Evolutionary conservation across 73 alveolate species (phyloP), one percentile per base, ranked within the genome.

Genomic region (Paramecium sonneborni): DNA sequence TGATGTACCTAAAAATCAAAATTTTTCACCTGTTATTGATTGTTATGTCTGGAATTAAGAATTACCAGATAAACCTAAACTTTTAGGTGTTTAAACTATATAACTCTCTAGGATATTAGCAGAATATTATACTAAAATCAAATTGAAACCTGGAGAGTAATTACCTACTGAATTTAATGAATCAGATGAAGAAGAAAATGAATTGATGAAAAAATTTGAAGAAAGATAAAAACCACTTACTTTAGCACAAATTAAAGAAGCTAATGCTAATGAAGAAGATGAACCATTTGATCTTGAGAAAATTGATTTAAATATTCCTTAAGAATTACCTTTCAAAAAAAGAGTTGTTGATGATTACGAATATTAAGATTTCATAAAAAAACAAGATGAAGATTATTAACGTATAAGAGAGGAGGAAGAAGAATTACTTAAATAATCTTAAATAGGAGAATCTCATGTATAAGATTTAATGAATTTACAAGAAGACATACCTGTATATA

Each of bases 311-410:
- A 46, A 38, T 39, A 44, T 79, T 79, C 90, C 90, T 5, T 41
- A 41, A 41, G 90, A 79, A 79, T 79, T 79, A 30, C 90, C 90
- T 24, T 30, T 79, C n/a, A 79, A 79, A 46, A 79, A 79, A 26
- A 43, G 55, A 46, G 72, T 46, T 1, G 90, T 79, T 79, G 90
- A 79, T 4, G 44, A 79, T 10, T 32, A 20, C 3, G 44, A 79
- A 79, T 79, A 43, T 79, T 14, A 79, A 21, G 44, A 23, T 3
- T 20, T 3, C 8, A 12, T 21, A 5, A 39, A 24, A 8, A 23
- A 46, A 79, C 5, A 43, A 46, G 46, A 43, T 14, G 69, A 39
- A 10, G 90, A 79, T 12, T 11, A 41, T 24, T 12, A 43, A 79
- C 26, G 34, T 5, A 38, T 43, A 0, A 79, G 24, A 46, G 41